Base-by-base conservation (phyloP, 129 eudicot genomes). In the Artemisia annua region DNA sequence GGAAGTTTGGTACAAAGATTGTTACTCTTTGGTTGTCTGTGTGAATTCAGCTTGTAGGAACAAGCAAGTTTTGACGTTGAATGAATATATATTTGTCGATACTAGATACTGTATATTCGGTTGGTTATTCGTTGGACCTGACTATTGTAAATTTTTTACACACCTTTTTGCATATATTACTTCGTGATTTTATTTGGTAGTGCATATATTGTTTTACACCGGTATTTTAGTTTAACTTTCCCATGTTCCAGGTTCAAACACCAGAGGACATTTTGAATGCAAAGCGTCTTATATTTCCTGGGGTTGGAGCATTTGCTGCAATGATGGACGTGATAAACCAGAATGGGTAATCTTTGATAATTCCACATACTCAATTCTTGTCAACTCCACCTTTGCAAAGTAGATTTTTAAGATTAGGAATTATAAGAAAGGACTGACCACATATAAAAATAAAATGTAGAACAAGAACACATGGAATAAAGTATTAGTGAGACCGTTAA, bases 301-400 rank as follows among this genome's bases (percentile, higher is more conserved):
- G 99, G 12, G 99, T 95, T 55, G 99, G 99, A 70, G 99, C 99
- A 59, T 95, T 95, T 85, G 97, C 96, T 55, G 85, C 97, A 51
- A 96, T 96, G 71, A 95, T 95, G 96, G 95, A 87, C 59, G 93
- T 90, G 56, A 72, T 95, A 46, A 90, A 81, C 78, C 79, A 80
- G 24, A 90, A 77, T 7, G 94, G 94, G 97, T 95, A 63, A 73
- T 44, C 66, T 71, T 48, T 43, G 43, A 19, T 15, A 39, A 24
- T 35, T 2, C 20, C 48, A 15, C 24, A 56, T 66, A 16, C 35
- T 51, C 2, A 24, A 13, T 44, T 44, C 63, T 15, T 44, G 5
- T 22, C 11, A 18, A 52, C 53, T 57, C 64, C 52, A 53, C 15
- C 52, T 70, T 53, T 71, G 69, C 64, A 44, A 48, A 43, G 44